A percentile compares a stretch with the other conserved stretches of the same genome.
Conservation (phyloP, 805 yeast species). For the Ogataea haglerorum region DNA sequence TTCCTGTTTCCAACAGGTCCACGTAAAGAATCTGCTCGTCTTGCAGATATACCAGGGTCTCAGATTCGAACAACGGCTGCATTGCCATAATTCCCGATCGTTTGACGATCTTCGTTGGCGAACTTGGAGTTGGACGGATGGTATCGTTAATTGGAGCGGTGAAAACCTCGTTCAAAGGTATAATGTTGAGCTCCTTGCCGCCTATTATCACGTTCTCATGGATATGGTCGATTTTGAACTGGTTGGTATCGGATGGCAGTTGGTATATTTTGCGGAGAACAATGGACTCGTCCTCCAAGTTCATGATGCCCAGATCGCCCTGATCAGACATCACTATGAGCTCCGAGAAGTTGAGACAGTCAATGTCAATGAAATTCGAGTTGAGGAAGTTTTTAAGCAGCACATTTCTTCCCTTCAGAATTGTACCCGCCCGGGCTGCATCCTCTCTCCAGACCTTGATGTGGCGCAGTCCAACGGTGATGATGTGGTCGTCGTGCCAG, state of each 20-base stretch:
- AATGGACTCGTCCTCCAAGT: constrained; percentile 24
- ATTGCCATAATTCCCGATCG: constrained; percentile 33
- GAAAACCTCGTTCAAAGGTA: constrained; percentile 19
- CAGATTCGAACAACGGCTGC: constrained; percentile 25
- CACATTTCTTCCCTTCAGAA: constrained; percentile 56
- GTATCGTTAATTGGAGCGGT: constrained; percentile 6
- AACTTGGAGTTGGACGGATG: constrained; percentile 24
- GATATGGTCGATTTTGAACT: constrained; percentile 22
- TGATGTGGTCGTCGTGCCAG: constrained; percentile 49
- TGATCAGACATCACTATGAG: constrained; percentile 35
- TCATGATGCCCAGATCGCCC: constrained; percentile 33
- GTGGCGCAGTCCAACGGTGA: constrained; percentile 61
- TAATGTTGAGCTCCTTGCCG: constrained; percentile 11
- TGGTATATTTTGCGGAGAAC: constrained; percentile 21
- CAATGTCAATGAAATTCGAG: constrained; percentile 45
- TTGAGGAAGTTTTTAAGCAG: constrained; percentile 48
- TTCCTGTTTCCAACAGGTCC: constrained; percentile 12
- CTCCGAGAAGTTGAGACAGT: constrained; percentile 35
- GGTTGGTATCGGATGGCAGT: constrained; percentile 18
- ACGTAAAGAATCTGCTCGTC: constrained; percentile 36
- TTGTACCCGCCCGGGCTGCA: constrained; percentile 8
- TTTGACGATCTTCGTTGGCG: constrained; percentile 28
- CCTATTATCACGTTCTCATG: constrained; percentile 19
- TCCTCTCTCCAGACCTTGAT: constrained; percentile 56
- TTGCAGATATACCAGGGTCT: constrained; percentile 33